Percentiles rank a stretch among this genome's conserved stretches.
These are phyloP conservation scores for Bryum argenteum DNA, from an alignment of 225 moss, liverwort and hornwort genomes.

Conservation along the genomic window DNA sequence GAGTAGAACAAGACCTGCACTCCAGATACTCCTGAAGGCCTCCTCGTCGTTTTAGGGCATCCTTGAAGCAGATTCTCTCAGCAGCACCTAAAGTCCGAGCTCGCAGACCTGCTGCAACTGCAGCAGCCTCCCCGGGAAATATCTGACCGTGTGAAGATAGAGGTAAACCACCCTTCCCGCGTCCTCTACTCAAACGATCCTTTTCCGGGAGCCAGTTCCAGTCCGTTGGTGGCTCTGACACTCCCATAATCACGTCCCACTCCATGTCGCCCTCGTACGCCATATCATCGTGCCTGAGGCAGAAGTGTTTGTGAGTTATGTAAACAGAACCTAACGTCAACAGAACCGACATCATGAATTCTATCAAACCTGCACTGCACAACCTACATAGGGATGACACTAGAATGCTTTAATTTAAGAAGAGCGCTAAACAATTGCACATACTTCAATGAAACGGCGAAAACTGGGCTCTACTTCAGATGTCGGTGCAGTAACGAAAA, in stretches of 20 bases:
- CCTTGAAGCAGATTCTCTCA: slow-evolving; percentile 68
- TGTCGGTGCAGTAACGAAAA: not conserved
- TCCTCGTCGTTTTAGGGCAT: slow-evolving; percentile 65
- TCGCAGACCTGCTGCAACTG: slow-evolving; percentile 69
- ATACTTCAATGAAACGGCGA: not conserved
- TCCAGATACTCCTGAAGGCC: slow-evolving; percentile 72
- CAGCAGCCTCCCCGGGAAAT: slow-evolving; percentile 65
- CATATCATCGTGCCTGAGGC: slow-evolving; percentile 68
- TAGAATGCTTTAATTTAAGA: not conserved
- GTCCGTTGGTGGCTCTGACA: slow-evolving; percentile 46
- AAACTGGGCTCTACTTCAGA: not conserved
- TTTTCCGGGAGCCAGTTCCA: slow-evolving; percentile 69
- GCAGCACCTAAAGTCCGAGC: slow-evolving; percentile 62
- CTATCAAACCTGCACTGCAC: not conserved
- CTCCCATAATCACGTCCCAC: slow-evolving; percentile 71
- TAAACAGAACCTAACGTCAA: not conserved
- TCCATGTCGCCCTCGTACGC: slow-evolving; percentile 78
- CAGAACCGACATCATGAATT: not conserved
- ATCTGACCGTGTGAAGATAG: slow-evolving; percentile 43
- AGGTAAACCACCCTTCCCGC: slow-evolving; percentile 46
- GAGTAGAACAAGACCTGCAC: slow-evolving; percentile 53
- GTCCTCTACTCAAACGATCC: slow-evolving; percentile 58
- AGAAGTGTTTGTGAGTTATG: slow-evolving; percentile 1
- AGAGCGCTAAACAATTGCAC: slow-evolving; percentile 1
- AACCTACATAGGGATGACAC: slow-evolving; percentile 1